These are phyloP conservation scores for Scheffersomyces stipitis DNA, from an alignment of 805 yeast genomes.

Conservation along the genomic window DNA sequence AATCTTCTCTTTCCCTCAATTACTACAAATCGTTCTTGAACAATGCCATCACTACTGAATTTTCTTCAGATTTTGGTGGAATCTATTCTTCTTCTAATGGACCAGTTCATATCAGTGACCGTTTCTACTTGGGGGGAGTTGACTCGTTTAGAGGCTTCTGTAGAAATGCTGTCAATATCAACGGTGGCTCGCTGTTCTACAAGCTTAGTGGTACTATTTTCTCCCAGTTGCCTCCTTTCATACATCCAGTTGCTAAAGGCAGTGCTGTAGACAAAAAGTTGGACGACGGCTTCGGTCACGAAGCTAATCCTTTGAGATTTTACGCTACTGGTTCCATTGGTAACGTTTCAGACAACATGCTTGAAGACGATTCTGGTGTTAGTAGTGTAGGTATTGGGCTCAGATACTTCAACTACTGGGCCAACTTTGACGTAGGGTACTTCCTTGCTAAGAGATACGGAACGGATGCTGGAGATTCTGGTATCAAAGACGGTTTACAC, in stretches of 20 bases:
- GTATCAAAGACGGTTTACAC: conserved; percentile 39
- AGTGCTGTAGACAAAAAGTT: conserved; percentile 2
- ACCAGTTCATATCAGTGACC: conserved; percentile 66
- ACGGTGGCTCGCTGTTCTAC: conserved; percentile 68
- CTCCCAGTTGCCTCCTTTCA: conserved; percentile 55
- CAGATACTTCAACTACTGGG: conserved; percentile 39
- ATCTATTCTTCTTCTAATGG: conserved; percentile 29
- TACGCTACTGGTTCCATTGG: conserved; percentile 72
- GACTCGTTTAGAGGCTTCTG: conserved; percentile 70
- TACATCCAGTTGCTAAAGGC: conserved; percentile 7
- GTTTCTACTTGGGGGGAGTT: conserved; percentile 82
- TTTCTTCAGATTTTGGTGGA: conserved; percentile 55
- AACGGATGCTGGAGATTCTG: conserved; percentile 13
- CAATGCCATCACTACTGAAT: conserved; percentile 49
- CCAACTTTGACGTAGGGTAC: conserved; percentile 43
- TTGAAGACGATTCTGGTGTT: conserved; percentile 20
- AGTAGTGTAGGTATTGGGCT: conserved; percentile 36
- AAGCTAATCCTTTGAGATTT: conserved; percentile 40
- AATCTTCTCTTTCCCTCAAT: conserved; percentile 29
- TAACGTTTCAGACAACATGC: conserved; percentile 38
- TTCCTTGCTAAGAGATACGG: conserved; percentile 26
- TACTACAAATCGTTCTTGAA: conserved; percentile 43
- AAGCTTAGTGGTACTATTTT: conserved; percentile 60
- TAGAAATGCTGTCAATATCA: conserved; percentile 65
- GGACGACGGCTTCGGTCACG: conserved; percentile 13